Conservation (phyloP, 805 yeast species). For the Myxozyma sirexii region DNA sequence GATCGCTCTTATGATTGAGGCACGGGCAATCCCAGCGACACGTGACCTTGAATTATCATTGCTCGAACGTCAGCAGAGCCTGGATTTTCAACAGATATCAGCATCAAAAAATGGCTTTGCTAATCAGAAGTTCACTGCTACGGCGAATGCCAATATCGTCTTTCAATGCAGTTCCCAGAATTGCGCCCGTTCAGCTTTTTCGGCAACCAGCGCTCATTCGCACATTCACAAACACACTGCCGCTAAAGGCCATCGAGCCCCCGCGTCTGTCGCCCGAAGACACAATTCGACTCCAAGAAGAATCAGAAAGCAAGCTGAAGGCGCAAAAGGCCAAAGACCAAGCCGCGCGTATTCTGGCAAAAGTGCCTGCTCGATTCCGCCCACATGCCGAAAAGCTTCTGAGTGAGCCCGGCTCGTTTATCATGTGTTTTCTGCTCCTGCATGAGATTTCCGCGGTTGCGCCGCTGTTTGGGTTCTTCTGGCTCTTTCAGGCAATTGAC, state of each 20-base stretch:
- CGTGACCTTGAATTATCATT: background rate
- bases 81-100: background rate
- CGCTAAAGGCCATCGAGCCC: constrained; percentile 20
- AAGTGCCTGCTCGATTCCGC: constrained; percentile 54
- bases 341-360: constrained; percentile 7
- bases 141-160: background rate
- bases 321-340: background rate
- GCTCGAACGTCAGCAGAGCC: background rate
- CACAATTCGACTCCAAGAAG: background rate
- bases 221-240: background rate
- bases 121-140: background rate
- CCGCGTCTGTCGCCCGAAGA: constrained; percentile 11
- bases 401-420: constrained; percentile 61
- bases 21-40: background rate
- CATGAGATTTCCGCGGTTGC: constrained; percentile 77
- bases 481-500: constrained; percentile 58
- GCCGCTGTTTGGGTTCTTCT: constrained; percentile 73
- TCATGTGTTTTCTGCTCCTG: constrained; percentile 64
- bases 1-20: no score
- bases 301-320: background rate
- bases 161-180: background rate
- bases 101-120: background rate
- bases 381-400: constrained; percentile 55
- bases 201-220: background rate
- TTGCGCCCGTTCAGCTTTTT: background rate